These are phyloP conservation scores for Forsythia viridissima DNA, from an alignment of 257 asterid species.

Conservation along the genomic window DNA sequence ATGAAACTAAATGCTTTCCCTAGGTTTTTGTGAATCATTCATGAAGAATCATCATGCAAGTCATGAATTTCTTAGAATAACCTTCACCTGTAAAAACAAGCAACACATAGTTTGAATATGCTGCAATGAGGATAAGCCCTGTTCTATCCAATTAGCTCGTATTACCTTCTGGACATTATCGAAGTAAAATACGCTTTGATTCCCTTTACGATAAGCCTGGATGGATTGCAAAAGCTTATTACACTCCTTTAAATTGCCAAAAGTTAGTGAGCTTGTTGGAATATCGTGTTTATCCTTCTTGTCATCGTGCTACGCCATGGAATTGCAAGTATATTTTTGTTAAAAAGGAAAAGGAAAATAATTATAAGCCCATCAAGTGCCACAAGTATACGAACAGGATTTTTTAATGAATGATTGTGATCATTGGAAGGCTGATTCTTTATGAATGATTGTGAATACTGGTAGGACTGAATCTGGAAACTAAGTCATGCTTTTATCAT, in stretches of 20 bases:
- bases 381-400: neutral
- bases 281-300: neutral
- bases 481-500: no score
- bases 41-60: neutral
- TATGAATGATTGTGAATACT: no score
- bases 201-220: neutral
- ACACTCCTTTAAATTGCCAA: neutral
- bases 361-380: neutral
- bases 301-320: neutral
- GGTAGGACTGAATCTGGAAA: no score
- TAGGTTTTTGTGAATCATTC: conserved; percentile 13
- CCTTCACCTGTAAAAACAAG: neutral
- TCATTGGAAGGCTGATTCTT: no score
- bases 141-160: neutral
- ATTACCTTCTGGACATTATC: neutral
- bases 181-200: neutral
- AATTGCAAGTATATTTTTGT: neutral
- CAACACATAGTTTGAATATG: neutral
- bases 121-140: conserved; percentile 14
- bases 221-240: neutral
- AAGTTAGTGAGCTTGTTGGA: neutral
- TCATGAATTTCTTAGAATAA: conserved; percentile 11
- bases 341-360: neutral
- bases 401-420: conserved; percentile 1
- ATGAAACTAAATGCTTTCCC: neutral